Evolutionary conservation across 345 rosid genomes (phyloP).

Genomic region (Eucalyptus viminalis): DNA sequence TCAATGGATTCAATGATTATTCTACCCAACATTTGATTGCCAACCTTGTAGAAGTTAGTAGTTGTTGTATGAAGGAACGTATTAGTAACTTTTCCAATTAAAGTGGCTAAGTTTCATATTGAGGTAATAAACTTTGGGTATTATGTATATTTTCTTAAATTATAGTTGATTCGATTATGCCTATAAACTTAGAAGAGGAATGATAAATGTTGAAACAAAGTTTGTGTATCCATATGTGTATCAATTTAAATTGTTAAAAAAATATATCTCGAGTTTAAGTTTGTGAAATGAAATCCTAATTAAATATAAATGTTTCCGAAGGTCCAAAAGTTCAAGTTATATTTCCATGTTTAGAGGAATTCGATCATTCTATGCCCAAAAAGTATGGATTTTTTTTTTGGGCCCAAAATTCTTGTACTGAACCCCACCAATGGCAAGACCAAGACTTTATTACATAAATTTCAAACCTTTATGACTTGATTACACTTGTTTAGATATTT

Average conservation of each 20-base stretch:
- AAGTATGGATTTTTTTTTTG: neutral
- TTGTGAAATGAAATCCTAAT: neutral
- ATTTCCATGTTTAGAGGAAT: neutral
- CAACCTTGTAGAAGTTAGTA: neutral
- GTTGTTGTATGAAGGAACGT: neutral
- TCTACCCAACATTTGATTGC: neutral
- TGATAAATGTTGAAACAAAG: neutral
- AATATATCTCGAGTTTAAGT: neutral
- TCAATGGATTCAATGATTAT: neutral
- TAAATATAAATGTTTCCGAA: neutral
- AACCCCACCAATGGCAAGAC: neutral
- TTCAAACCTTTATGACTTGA: neutral
- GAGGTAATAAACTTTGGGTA: neutral
- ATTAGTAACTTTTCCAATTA: neutral
- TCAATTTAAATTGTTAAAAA: neutral
- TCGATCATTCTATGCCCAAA: neutral
- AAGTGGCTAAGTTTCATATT: neutral
- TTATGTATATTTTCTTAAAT: neutral
- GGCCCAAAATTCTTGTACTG: neutral
- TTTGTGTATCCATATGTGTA: neutral
- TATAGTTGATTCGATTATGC: neutral
- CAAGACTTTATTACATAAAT: neutral
- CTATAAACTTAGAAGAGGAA: neutral
- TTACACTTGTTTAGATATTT: neutral
- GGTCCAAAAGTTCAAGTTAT: accelerated